phyloP scores from a whole-genome alignment of 768 basidiomycete species.

The Porphyrellus cyaneotinctus region DNA sequence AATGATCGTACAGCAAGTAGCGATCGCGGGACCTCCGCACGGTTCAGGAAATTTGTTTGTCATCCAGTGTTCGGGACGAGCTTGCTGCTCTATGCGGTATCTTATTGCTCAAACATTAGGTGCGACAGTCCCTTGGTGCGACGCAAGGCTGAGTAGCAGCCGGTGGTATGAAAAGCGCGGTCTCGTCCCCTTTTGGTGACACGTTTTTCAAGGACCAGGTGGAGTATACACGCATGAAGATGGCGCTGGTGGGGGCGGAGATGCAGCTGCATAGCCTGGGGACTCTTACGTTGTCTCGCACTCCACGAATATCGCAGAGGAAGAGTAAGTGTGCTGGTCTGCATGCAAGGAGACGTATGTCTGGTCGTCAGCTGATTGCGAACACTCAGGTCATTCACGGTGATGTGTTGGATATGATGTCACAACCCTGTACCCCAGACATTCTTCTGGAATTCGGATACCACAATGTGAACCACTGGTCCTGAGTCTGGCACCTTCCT shows the following conservation, averaged over 20 bases:
- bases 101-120: slow-evolving; percentile 40
- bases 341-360: background rate
- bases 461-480: background rate
- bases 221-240: slow-evolving; percentile 55
- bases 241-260: slow-evolving; percentile 19
- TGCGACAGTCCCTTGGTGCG: slow-evolving; percentile 52
- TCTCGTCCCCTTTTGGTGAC: slow-evolving; percentile 43
- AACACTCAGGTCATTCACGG: slow-evolving; percentile 6
- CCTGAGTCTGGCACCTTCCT: slow-evolving; percentile 1
- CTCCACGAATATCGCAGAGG: background rate
- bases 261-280: background rate
- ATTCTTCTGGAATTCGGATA: slow-evolving; percentile 4
- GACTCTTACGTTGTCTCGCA: background rate
- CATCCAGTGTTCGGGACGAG: slow-evolving; percentile 43
- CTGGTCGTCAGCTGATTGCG: slow-evolving; percentile 6
- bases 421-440: slow-evolving; percentile 15
- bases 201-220: slow-evolving; percentile 51
- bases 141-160: slow-evolving; percentile 43
- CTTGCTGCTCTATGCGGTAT: slow-evolving; percentile 39
- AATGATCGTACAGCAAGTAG: slow-evolving; percentile 3
- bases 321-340: slow-evolving; percentile 5
- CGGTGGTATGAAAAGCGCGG: slow-evolving; percentile 54
- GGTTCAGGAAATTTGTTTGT: slow-evolving; percentile 64
- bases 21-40: slow-evolving; percentile 24
- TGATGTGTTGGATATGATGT: slow-evolving; percentile 6